Evolutionary conservation across 352 stramenopile genomes (phyloP).

Genomic region (Globisporangium megalacanthum): DNA sequence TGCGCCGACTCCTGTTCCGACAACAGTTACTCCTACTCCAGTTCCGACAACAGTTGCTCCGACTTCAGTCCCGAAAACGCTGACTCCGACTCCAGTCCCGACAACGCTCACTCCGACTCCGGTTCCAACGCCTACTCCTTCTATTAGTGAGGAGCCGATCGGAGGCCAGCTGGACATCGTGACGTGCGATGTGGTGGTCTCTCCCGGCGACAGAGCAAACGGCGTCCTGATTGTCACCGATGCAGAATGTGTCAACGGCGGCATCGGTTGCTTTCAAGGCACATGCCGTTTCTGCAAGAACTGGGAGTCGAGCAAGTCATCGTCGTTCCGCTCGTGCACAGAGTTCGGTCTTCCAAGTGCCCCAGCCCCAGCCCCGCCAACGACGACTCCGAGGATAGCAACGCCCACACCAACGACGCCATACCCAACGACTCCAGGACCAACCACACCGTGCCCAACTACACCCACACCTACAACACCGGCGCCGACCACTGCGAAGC

Average conservation of each 20-base stretch:
- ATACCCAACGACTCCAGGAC: not conserved
- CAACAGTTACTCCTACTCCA: too few relatives aligned
- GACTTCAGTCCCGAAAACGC: not conserved
- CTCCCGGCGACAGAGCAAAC: slow-evolving; percentile 11
- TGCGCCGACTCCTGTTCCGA: not conserved
- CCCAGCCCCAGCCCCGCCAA: not conserved
- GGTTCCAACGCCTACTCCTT: not conserved
- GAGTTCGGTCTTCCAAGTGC: not conserved
- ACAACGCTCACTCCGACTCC: not conserved
- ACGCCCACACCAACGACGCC: not conserved
- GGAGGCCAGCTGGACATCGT: not conserved
- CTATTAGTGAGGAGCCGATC: not conserved
- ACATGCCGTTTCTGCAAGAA: slow-evolving; percentile 29
- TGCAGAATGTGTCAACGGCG: slow-evolving; percentile 7
- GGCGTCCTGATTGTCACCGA: slow-evolving; percentile 12
- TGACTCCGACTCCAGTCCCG: not conserved
- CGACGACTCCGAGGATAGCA: not conserved
- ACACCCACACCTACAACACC: not conserved
- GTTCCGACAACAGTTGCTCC: too few relatives aligned
- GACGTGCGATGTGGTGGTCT: slow-evolving; percentile 8
- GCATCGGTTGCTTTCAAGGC: slow-evolving; percentile 22
- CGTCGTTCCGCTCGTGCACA: slow-evolving; percentile 12
- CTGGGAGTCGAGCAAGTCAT: slow-evolving; percentile 11
- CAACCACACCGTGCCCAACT: not conserved
- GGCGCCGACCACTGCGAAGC: not conserved